Evolutionary conservation across 768 basidiomycete genomes (phyloP).

Genomic region (Kwoniella sp.): DNA sequence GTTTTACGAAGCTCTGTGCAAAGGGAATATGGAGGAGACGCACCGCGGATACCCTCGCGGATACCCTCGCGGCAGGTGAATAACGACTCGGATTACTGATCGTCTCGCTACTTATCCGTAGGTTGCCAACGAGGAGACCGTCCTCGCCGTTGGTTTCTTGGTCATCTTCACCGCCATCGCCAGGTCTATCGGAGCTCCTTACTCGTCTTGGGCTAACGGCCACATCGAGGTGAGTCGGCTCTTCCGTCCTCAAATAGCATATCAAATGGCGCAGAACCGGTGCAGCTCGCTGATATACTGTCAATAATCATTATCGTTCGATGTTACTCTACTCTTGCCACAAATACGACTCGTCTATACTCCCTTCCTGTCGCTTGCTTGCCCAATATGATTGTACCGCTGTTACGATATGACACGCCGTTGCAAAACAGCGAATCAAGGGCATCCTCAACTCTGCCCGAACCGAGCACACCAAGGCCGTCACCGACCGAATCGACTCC

Average conservation of each 20-base stretch:
- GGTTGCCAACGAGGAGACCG: slow-evolving; percentile 91
- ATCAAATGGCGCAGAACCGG: not conserved
- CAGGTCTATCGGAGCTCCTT: slow-evolving; percentile 71
- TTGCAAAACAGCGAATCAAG: slow-evolving; percentile 64
- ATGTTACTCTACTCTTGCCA: not conserved
- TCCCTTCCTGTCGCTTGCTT: not conserved
- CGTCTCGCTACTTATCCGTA: slow-evolving; percentile 19
- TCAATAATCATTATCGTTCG: not conserved
- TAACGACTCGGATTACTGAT: no score
- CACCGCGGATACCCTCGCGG: no score
- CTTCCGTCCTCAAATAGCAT: no score
- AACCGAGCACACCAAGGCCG: slow-evolving; percentile 85
- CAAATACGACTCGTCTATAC: not conserved
- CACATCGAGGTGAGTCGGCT: slow-evolving; percentile 67
- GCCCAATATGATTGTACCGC: not conserved
- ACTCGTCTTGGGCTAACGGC: slow-evolving; percentile 86
- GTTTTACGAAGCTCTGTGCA: no score
- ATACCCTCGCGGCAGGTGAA: no score
- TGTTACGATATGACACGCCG: not conserved
- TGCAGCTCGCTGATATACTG: not conserved
- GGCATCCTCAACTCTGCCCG: slow-evolving; percentile 78
- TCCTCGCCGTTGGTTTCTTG: slow-evolving; percentile 79
- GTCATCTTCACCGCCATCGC: slow-evolving; percentile 81
- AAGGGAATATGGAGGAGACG: no score
- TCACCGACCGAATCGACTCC: slow-evolving; percentile 86